Evolutionary conservation across 371 early-diverging fungal species (phyloP), one percentile per base, ranked within the genome.

Genomic region (Paramicrosporidium saccamoebae): DNA sequence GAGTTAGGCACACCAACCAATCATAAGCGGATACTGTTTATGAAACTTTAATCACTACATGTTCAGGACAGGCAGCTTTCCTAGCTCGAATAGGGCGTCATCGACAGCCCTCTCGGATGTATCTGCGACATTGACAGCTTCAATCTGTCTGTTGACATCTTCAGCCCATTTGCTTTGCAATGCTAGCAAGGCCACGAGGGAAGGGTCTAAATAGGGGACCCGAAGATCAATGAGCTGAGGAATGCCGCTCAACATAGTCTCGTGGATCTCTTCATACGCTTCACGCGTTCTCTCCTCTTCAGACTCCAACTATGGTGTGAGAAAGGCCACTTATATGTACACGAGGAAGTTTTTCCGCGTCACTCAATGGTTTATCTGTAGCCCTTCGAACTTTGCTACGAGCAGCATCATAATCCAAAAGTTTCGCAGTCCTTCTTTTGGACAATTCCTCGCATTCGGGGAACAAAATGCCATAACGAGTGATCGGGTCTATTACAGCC

Each of bases 371-470:
- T 27, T 54, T 64, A 20, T 74, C 72, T 4, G 62, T 54, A 25
- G 74, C 32, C 35, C 72, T 77, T 17, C 65, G 48, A 10, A 67
- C 63, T 36, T 58, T 63, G 13, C 58, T 42, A 5, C 61, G 46
- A 1, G 55, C 48, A 10, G 60, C 43, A 30, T 92, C 94, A 31
- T 79, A 74, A 32, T 90, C 90, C 12, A 74, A 40, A 16, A 75
- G 32, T 36, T 79, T 79, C 32, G 69, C 67, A 25, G 63, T 50
- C 12, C 88, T 60, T 23, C 67, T 62, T 36, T 63, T 68, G 22
- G 81, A 67, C 2, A 72, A 65, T 27, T 79, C 77, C 36, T 81
- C 74, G 31, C 78, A 58, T 30, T 75, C 74, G 3, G 90, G 84
- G 38, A 92, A 71, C 27, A 65, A 72, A 6, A 64, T 63, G 17